A percentile compares a stretch with the other conserved stretches of the same genome.
Conservation (phyloP, 208 protist species). For the Zelonia costaricensis region DNA sequence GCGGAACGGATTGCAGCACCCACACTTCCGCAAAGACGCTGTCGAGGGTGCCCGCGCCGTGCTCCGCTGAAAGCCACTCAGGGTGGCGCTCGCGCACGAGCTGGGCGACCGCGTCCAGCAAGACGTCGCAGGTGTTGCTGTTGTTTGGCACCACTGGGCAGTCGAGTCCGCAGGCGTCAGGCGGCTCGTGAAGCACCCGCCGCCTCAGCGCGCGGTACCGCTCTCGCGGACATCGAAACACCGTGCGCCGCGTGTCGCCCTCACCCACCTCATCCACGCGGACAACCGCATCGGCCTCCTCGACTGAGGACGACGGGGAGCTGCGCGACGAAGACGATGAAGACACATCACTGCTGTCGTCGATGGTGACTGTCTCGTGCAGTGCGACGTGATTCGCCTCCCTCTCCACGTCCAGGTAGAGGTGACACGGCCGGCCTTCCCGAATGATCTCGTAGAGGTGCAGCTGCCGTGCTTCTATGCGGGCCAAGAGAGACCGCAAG, state of each 20-base stretch:
- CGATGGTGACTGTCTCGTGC: conserved; percentile 17
- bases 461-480: conserved; percentile 50
- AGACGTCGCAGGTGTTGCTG: conserved; percentile 25
- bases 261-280: conserved; percentile 7
- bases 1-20: conserved; percentile 47
- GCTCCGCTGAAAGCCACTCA: conserved; percentile 4
- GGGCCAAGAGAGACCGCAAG: conserved; percentile 26
- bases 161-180: conserved; percentile 42
- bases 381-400: conserved; percentile 39
- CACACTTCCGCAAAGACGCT: conserved; percentile 39
- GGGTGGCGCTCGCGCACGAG: conserved; percentile 48
- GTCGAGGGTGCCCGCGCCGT: not conserved
- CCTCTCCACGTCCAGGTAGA: conserved; percentile 90
- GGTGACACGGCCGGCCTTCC: conserved; percentile 59
- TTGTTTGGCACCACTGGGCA: conserved; percentile 52
- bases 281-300: conserved; percentile 12
- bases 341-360: too few relatives aligned
- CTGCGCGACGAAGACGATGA: too few relatives aligned
- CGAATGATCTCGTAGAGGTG: conserved; percentile 90
- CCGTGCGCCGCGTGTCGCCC: not conserved
- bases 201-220: conserved; percentile 22
- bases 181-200: conserved; percentile 10
- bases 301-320: conserved; percentile 22
- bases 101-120: conserved; percentile 44
- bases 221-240: conserved; percentile 8